Conservation (phyloP, 2,329 filamentous ascomycete genomes). For the Helotiales sp. region DNA sequence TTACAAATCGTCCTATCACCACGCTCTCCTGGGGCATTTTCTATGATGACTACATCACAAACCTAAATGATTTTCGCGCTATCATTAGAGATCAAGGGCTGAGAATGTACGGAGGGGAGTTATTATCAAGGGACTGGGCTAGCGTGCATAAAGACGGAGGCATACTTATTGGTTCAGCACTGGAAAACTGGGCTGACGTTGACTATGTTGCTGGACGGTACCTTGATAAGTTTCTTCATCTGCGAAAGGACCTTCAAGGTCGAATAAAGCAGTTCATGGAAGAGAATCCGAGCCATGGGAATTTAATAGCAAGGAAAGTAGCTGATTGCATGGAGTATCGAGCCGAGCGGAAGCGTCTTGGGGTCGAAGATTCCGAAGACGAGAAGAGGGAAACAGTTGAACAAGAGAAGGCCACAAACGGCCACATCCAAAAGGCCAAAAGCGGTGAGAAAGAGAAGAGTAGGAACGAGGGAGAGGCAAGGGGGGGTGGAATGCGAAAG, state of each 20-base stretch:
- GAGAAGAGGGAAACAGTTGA: not conserved
- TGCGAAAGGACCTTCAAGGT: slow-evolving; percentile 6
- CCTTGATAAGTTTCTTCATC: slow-evolving; percentile 17
- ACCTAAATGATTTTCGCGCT: slow-evolving; percentile 17
- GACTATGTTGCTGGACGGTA: slow-evolving; percentile 21
- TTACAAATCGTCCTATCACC: slow-evolving; percentile 12
- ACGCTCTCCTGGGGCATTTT: slow-evolving; percentile 11
- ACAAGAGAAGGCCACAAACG: too few species aligned
- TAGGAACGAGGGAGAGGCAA: too few species aligned
- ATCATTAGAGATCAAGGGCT: slow-evolving; percentile 17
- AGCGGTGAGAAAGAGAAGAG: too few species aligned
- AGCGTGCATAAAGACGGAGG: slow-evolving; percentile 19
- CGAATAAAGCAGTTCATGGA: slow-evolving; percentile 16
- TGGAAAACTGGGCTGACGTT: slow-evolving; percentile 26
- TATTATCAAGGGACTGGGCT: slow-evolving; percentile 23
- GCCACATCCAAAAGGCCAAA: too few species aligned
- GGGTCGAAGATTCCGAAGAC: not conserved
- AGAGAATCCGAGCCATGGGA: slow-evolving; percentile 6
- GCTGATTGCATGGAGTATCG: too few species aligned
- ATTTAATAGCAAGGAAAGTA: too few species aligned
- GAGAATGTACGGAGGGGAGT: slow-evolving; percentile 19
- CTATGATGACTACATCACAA: slow-evolving; percentile 15
- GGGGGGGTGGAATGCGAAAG: too few species aligned
- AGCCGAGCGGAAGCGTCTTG: slow-evolving; percentile 4
- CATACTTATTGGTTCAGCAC: slow-evolving; percentile 25